phyloP scores from a whole-genome alignment of 1,284 basidiomycete genomes.

The Moesziomyces antarcticus region DNA sequence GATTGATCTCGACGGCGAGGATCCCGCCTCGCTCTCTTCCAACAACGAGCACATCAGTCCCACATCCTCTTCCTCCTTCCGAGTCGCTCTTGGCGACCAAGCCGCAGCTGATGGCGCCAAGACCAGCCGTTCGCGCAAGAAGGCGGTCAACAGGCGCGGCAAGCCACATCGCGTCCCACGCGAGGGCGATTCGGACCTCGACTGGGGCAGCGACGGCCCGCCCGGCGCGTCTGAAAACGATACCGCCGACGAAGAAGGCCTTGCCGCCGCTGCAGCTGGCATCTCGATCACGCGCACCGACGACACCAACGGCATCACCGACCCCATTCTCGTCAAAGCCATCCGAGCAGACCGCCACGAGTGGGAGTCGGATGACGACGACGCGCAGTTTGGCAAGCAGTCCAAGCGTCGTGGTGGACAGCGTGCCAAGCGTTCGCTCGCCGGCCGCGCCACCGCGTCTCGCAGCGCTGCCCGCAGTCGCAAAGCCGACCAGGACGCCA shows the following conservation, averaged over 20 bases:
- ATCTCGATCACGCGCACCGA: slow-evolving; percentile 35
- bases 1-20: slow-evolving; percentile 46
- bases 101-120: neutral
- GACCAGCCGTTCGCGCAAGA: slow-evolving; percentile 15
- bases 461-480: slow-evolving; percentile 29
- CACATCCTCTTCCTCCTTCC: slow-evolving; percentile 9
- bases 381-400: slow-evolving; percentile 13
- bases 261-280: slow-evolving; percentile 38
- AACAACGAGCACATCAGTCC: slow-evolving; percentile 1
- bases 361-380: slow-evolving; percentile 34
- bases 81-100: slow-evolving; percentile 38
- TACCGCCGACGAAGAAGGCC: slow-evolving; percentile 12
- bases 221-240: slow-evolving; percentile 23
- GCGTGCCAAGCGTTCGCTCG: slow-evolving; percentile 34
- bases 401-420: slow-evolving; percentile 34
- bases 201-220: slow-evolving; percentile 64
- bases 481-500: slow-evolving; percentile 52
- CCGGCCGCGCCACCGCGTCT: slow-evolving; percentile 16
- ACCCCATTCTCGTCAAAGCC: slow-evolving; percentile 40
- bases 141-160: slow-evolving; percentile 2
- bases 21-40: slow-evolving; percentile 4
- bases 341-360: slow-evolving; percentile 45
- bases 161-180: slow-evolving; percentile 42
- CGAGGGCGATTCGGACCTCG: slow-evolving; percentile 60
- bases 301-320: slow-evolving; percentile 19